Evolutionary conservation across 2,329 filamentous ascomycete species (phyloP), one percentile per base, ranked within the genome.

Genomic region (Ophiostoma quercus): DNA sequence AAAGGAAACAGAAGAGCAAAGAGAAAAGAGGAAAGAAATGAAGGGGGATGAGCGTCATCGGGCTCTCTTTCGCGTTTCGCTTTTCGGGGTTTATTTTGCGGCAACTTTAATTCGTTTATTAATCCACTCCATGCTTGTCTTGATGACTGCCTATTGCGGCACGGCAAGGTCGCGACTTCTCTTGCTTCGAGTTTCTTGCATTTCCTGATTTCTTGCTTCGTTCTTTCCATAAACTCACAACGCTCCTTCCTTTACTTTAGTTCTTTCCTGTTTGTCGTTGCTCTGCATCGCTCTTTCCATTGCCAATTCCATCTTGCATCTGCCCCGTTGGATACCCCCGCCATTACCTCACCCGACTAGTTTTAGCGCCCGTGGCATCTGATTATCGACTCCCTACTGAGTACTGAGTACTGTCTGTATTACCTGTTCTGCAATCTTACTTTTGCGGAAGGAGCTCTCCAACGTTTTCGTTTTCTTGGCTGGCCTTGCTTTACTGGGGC

Each of bases 321-420:
- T 67, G 9, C 22, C 4, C 39, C 11, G 16, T 22, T 51, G n/a
- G n/a, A n/a, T 14, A 19, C 41, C 41, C 65, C 66, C 43, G 34
- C 65, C 22, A 66, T 66, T 47, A 66, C 39, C 65, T 66, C 65
- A 47, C 25, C 39, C 22, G 1, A 66, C 32, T 65, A 65, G 19
- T 65, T 37, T 39, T 65, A 65, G 62, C 62, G 62, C 62, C 62
- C 62, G 32, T 32, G 32, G 62, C 62, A 65, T 39, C 57, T 62
- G 25, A 34, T 14, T 41, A 11, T 41, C 39, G 2, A 41, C 39
- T 41, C 39, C 12, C 9, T n/a, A n/a, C n/a, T n/a, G n/a, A 29
- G 25, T 29, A 29, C 25, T n/a, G n/a, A n/a, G 2, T 41, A 41
- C 12, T 41, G 39, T 41, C 39, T 41, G 39, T 62, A 32, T 14